Percentiles rank a stretch among this genome's conserved stretches.
These are phyloP conservation scores for Nannizzia gypsea DNA, from an alignment of 2,329 filamentous ascomycete species.

Conservation along the genomic window DNA sequence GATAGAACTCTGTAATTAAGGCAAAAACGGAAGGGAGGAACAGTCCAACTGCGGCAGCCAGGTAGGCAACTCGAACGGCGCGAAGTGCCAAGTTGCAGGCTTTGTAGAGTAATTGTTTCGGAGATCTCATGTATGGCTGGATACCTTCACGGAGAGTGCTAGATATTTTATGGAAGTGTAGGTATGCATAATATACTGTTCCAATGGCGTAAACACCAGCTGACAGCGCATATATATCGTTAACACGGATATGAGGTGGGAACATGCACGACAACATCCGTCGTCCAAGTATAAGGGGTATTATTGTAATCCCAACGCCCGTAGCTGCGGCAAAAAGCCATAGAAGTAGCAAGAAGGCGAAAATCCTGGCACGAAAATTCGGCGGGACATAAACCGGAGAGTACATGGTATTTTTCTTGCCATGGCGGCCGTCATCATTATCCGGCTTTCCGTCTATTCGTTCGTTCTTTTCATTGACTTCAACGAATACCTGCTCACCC, in stretches of 20 bases:
- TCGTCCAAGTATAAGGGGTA: constrained; percentile 77
- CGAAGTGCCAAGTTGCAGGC: constrained; percentile 26
- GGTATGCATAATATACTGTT: constrained; percentile 48
- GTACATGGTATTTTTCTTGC: constrained; percentile 50
- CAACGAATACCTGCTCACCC: constrained; percentile 65
- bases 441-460: constrained; percentile 49
- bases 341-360: constrained; percentile 74
- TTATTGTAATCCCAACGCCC: constrained; percentile 71
- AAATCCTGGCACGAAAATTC: constrained; percentile 66
- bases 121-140: constrained; percentile 22
- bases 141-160: constrained; percentile 9
- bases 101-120: constrained; percentile 19
- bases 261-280: constrained; percentile 62
- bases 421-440: constrained; percentile 46
- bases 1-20: constrained; percentile 72
- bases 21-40: constrained; percentile 72
- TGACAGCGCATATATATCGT: constrained; percentile 94
- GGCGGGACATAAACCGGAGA: constrained; percentile 72
- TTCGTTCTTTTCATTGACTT: constrained; percentile 56
- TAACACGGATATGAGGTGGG: constrained; percentile 61
- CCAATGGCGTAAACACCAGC: constrained; percentile 76
- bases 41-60: constrained; percentile 62
- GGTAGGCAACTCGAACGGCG: constrained; percentile 53
- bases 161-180: constrained; percentile 8
- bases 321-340: constrained; percentile 88